Conservation (phyloP, 140 eudicot genomes). For the Stevia rebaudiana region DNA sequence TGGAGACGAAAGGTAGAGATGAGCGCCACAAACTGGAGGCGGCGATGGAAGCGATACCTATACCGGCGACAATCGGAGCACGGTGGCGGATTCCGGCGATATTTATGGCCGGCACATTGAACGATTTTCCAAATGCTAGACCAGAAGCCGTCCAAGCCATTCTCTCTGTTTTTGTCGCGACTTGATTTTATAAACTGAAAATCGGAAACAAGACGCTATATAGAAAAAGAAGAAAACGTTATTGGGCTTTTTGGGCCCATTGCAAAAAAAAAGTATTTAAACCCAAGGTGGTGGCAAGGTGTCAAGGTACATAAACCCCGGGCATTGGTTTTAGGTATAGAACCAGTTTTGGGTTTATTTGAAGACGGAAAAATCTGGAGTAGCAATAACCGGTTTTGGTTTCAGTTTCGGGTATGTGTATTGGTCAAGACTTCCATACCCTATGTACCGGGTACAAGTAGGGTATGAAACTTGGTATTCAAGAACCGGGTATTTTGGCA, state of each 20-base stretch:
- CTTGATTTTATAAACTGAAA: background rate
- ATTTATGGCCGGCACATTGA: constrained; percentile 46
- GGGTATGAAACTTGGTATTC: too few species aligned
- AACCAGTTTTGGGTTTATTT: too few species aligned
- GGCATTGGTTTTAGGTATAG: too few species aligned
- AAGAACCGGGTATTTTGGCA: too few species aligned
- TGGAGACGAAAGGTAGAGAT: constrained; percentile 19
- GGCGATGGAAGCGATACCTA: constrained; percentile 42
- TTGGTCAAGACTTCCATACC: too few species aligned
- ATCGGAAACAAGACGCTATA: background rate
- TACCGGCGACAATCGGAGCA: constrained; percentile 39
- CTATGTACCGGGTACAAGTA: too few species aligned
- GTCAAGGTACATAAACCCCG: too few species aligned
- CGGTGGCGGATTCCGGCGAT: constrained; percentile 39
- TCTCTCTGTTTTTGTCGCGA: background rate
- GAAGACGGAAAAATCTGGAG: too few species aligned
- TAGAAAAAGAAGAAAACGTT: background rate
- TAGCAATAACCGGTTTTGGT: too few species aligned
- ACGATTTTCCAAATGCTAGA: constrained; percentile 24
- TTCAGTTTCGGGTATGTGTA: too few species aligned
- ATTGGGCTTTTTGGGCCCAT: constrained; percentile 27
- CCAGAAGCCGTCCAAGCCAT: constrained; percentile 59
- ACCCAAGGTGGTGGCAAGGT: too few species aligned
- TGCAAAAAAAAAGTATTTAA: too few species aligned
- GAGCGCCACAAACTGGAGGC: constrained; percentile 39